Percentiles rank a stretch among this genome's conserved stretches.
These are phyloP conservation scores for Gaeumannomyces tritici DNA, from an alignment of 2,329 filamentous ascomycete species.

Conservation along the genomic window DNA sequence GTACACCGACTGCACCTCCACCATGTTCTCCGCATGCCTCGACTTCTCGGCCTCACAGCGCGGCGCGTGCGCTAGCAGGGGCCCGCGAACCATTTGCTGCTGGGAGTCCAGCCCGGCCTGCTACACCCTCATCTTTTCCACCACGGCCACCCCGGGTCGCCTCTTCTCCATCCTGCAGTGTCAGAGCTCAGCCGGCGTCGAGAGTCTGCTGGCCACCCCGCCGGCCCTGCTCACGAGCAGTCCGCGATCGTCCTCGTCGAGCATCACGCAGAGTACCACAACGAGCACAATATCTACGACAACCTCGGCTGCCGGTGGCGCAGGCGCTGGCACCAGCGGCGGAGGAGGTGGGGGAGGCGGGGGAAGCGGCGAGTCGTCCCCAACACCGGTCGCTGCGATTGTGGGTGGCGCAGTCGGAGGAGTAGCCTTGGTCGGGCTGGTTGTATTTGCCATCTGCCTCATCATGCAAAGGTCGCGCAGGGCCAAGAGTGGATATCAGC, in stretches of 20 bases:
- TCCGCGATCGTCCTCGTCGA: not conserved
- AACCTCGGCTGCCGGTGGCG: not conserved
- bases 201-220: not conserved
- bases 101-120: slow-evolving; percentile 5
- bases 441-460: not conserved
- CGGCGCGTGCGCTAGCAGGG: not conserved
- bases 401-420: slow-evolving; percentile 1
- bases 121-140: slow-evolving; percentile 6
- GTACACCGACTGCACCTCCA: slow-evolving; percentile 5
- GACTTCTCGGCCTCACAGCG: slow-evolving; percentile 2
- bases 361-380: not conserved
- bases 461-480: not conserved
- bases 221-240: not conserved
- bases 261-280: not conserved
- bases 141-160: slow-evolving; percentile 5
- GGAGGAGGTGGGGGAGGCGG: not conserved
- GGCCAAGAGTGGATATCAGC: not conserved
- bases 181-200: not conserved
- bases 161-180: slow-evolving; percentile 8
- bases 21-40: slow-evolving; percentile 8
- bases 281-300: not conserved
- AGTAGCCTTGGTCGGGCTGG: not conserved
- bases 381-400: not conserved
- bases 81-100: not conserved
- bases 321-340: not conserved